These are phyloP conservation scores for Plectosphaerella sp. DNA, from an alignment of 2,329 filamentous ascomycete species.

Conservation along the genomic window DNA sequence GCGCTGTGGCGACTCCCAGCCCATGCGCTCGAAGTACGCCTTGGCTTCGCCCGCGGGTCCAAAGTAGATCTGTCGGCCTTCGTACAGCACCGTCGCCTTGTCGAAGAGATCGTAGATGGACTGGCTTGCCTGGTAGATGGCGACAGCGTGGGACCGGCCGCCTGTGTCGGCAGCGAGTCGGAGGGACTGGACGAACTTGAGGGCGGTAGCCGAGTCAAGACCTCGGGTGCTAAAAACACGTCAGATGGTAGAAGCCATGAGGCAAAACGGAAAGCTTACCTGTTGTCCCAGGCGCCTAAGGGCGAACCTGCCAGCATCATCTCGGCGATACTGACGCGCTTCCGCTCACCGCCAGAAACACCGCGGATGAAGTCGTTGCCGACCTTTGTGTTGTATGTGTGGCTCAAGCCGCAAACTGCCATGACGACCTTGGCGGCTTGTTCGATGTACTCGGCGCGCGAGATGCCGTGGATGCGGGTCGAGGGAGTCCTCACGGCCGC, in stretches of 20 bases:
- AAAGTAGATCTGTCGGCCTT: slow-evolving; percentile 75
- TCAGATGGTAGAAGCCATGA: neutral
- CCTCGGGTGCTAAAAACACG: slow-evolving; percentile 50
- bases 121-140: slow-evolving; percentile 70
- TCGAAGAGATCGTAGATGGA: slow-evolving; percentile 70
- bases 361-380: slow-evolving; percentile 72
- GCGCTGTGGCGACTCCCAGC: slow-evolving; percentile 62
- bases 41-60: slow-evolving; percentile 57
- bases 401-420: slow-evolving; percentile 67
- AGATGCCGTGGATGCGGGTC: slow-evolving; percentile 58
- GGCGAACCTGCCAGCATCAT: slow-evolving; percentile 62
- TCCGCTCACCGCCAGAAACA: slow-evolving; percentile 66
- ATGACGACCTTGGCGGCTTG: slow-evolving; percentile 65
- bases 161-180: slow-evolving; percentile 61
- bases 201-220: slow-evolving; percentile 67
- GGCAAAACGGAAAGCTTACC: slow-evolving; percentile 18
- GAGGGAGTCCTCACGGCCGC: slow-evolving; percentile 64
- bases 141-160: slow-evolving; percentile 57
- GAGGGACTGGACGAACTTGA: slow-evolving; percentile 68
- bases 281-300: slow-evolving; percentile 65
- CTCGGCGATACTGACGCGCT: slow-evolving; percentile 79
- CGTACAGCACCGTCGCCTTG: slow-evolving; percentile 70
- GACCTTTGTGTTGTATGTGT: slow-evolving; percentile 69
- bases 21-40: slow-evolving; percentile 63
- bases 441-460: slow-evolving; percentile 52